Base-by-base conservation (phyloP, 441 rosid genomes). In the Erodium texanum region DNA sequence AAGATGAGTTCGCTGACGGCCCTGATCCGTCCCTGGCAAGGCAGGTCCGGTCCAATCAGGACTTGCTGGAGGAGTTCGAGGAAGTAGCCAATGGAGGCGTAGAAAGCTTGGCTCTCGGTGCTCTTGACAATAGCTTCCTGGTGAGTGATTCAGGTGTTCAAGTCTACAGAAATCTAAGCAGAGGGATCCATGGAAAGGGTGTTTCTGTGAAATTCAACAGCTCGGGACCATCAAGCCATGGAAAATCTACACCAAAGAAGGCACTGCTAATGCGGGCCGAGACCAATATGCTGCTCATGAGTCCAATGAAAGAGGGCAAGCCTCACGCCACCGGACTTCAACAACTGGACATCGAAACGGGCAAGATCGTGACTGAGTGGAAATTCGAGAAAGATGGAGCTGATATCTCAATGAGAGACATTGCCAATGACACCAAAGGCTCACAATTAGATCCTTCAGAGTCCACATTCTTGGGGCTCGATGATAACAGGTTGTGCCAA, bases 391-490 rank as follows among this genome's bases (percentile, higher is more conserved):
- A 87, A 76, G 93, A 87, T 18, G 88, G 89, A 52, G 70, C 86
- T 22, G 88, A 84, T 54, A 80, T 85, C 48, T 69, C 84, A 0
- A 85, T 87, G 90, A 84, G 87, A 23, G 93, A 87, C 22, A 85
- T 87, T 34, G 82, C 84, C 1, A 87, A 78, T 5, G 93, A 87
- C 70, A 79, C 87, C 0, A 85, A 87, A 76, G 86, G 87, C 18
- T 82, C 93, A 4, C 93, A 87, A 78, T 72, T 87, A 73, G 89
- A 87, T 81, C 93, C 93, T 0, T 87, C 93, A 0, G 93, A 87
- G 62, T 79, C 86, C 1, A 87, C 93, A 0, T 84, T 87, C 74
- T 78, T 87, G 77, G 93, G 93, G 34, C 79, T 87, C 68, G 93
- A 87, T 75, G 87, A 87, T 74, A 87, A 80, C 68, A 82, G 93